Conservation (phyloP, 2,329 filamentous ascomycete genomes). For the Fusarium decemcellulare region DNA sequence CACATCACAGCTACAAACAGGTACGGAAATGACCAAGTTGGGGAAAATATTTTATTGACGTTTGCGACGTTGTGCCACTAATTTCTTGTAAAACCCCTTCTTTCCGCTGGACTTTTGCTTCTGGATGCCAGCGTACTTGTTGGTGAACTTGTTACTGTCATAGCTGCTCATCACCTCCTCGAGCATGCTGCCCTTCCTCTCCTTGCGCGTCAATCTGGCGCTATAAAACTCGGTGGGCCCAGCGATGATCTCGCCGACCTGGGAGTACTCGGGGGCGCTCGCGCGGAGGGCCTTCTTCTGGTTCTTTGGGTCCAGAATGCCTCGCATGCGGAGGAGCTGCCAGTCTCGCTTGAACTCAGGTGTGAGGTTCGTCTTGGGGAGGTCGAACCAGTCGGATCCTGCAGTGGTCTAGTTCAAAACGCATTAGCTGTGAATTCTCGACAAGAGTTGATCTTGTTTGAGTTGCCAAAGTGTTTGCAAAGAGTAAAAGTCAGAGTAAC, state of each 20-base stretch:
- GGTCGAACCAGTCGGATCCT: conserved; percentile 87
- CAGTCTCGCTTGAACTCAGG: conserved; percentile 90
- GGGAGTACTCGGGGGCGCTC: conserved; percentile 81
- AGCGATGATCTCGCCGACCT: conserved; percentile 90
- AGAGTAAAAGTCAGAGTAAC: conserved; percentile 76
- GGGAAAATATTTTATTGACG: conserved; percentile 34
- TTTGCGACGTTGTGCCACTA: conserved; percentile 66
- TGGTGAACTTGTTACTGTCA: conserved; percentile 79
- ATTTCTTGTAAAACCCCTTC: conserved; percentile 88
- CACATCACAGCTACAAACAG: neutral
- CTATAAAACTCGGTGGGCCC: conserved; percentile 91
- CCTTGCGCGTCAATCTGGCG: conserved; percentile 85
- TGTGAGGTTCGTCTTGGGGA: conserved; percentile 88
- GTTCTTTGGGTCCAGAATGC: conserved; percentile 89
- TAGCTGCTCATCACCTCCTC: conserved; percentile 78
- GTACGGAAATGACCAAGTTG: neutral
- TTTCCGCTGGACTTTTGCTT: conserved; percentile 87
- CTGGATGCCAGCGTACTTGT: conserved; percentile 90
- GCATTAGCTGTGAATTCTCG: conserved; percentile 29
- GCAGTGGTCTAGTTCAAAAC: conserved; percentile 67
- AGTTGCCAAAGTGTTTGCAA: conserved; percentile 22
- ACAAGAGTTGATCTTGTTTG: neutral
- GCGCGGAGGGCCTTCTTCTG: conserved; percentile 90
- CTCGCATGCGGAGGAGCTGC: conserved; percentile 90
- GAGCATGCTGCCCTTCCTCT: conserved; percentile 88